Base-by-base conservation (phyloP, 768 basidiomycete genomes). In the Mycena indigotica region DNA sequence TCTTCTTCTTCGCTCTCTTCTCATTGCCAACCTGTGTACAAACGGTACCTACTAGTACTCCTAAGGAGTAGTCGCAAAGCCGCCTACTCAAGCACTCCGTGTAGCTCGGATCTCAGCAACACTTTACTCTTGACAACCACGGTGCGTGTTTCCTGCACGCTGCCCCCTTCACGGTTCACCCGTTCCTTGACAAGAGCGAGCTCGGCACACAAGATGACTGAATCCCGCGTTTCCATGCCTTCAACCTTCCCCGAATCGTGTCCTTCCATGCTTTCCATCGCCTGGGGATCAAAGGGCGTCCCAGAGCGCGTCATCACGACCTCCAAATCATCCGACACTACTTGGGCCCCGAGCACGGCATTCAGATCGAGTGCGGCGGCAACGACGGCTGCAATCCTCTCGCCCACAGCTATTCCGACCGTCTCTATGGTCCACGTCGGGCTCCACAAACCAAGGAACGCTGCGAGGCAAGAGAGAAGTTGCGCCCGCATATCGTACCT, bases 301-400 rank as follows among this genome's bases (percentile, higher is more conserved):
- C 53, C 56, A 0, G 52, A 39, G 40, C 23, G 13, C 21, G 54
- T 21, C 13, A 41, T 24, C 3, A 32, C 16, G 23, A 38, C n/a
- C 32, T 61, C 55, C 8, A 61, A 53, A 16, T 51, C 60, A 8
- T 62, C 60, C 1, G 60, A 57, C 1, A 62, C 35, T 1, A 57
- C 39, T n/a, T 48, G 15, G 1, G 50, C 32, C 5, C 60, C 60
- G n/a, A 62, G 54, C 23, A 25, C 56, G 41, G 21, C 28, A 28
- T 62, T 55, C 60, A 62, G 46, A 8, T 54, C 40, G 17, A 57
- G 1, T 2, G 54, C 50, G 23, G 57, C 25, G 15, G 30, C 40
- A 8, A 19, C 26, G 1, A 51, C 50, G 17, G 46, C 52, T 15
- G 13, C 28, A n/a, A 55, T 19, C 21, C 56, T 50, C 21, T 54